Conservation (phyloP, 2,329 filamentous ascomycete species). For the Daldinia eschscholtzii region DNA sequence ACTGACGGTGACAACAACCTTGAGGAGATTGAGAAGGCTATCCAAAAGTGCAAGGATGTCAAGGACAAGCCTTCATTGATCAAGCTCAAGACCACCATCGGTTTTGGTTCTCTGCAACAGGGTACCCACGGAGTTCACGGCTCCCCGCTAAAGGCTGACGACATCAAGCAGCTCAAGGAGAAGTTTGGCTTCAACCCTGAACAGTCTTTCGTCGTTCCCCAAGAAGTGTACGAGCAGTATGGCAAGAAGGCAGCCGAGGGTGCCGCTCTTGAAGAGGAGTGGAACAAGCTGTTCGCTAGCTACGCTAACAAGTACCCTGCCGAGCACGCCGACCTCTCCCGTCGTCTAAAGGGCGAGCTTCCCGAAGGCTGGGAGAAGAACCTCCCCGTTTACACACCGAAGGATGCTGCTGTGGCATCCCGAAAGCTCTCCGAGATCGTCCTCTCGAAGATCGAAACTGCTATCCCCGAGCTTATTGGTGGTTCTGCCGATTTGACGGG, state of each 20-base stretch:
- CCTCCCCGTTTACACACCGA: slow-evolving; percentile 90
- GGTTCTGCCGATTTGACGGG: slow-evolving; percentile 98
- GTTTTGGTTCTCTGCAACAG: slow-evolving; percentile 92
- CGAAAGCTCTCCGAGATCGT: slow-evolving; percentile 97
- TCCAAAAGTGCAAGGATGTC: slow-evolving; percentile 85
- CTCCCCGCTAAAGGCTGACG: slow-evolving; percentile 93
- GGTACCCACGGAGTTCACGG: slow-evolving; percentile 97
- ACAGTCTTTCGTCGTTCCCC: slow-evolving; percentile 91
- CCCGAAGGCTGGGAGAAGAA: slow-evolving; percentile 97
- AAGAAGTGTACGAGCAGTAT: slow-evolving; percentile 94
- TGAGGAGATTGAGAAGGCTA: slow-evolving; percentile 86
- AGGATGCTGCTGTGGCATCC: slow-evolving; percentile 86
- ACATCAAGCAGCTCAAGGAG: slow-evolving; percentile 92
- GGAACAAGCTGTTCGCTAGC: slow-evolving; percentile 92
- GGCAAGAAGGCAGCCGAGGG: slow-evolving; percentile 86
- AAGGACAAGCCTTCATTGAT: slow-evolving; percentile 98
- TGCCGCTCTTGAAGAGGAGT: slow-evolving; percentile 90
- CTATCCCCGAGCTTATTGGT: slow-evolving; percentile 90
- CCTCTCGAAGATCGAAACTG: slow-evolving; percentile 85
- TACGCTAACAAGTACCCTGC: slow-evolving; percentile 83
- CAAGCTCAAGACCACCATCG: slow-evolving; percentile 97
- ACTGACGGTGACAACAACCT: slow-evolving; percentile 91
- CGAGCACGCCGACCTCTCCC: slow-evolving; percentile 83
- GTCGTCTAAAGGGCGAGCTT: slow-evolving; percentile 84
- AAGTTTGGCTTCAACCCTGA: slow-evolving; percentile 97